A percentile compares a stretch with the other conserved stretches of the same genome.
Evolutionary conservation across 495 filamentous ascomycete species (phyloP).

Genomic region (Aspergillus funiculosus): DNA sequence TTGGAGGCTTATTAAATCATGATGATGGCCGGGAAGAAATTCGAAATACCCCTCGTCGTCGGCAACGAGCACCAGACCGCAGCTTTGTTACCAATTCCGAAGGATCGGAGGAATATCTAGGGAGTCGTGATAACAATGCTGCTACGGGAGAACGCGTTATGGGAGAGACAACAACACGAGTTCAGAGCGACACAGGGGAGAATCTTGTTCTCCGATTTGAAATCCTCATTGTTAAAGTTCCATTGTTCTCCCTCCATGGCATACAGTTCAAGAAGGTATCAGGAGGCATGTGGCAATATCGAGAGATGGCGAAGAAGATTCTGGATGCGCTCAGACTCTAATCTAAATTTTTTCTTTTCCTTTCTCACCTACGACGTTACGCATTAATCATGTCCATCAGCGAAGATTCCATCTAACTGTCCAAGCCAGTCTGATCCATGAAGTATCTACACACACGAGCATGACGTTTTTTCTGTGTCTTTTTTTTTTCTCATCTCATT

Average conservation of each 20-base stretch:
- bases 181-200: constrained; percentile 77
- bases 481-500: constrained; percentile 14
- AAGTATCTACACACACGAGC: constrained; percentile 34
- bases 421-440: constrained; percentile 19
- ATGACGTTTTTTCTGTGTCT: constrained; percentile 19
- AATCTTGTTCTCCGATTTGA: constrained; percentile 84
- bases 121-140: constrained; percentile 32
- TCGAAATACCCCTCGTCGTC: constrained; percentile 30
- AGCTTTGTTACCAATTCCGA: constrained; percentile 74
- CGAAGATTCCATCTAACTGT: constrained; percentile 5
- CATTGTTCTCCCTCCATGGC: constrained; percentile 84
- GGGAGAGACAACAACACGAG: constrained; percentile 78
- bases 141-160: constrained; percentile 47
- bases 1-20: constrained; percentile 63
- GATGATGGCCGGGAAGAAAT: constrained; percentile 46
- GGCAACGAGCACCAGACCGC: constrained; percentile 50
- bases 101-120: constrained; percentile 65
- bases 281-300: constrained; percentile 96
- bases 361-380: constrained; percentile 6
- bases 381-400: constrained; percentile 9
- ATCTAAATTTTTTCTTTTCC: too few species aligned
- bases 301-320: constrained; percentile 94
- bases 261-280: constrained; percentile 98
- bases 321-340: constrained; percentile 78
- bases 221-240: constrained; percentile 96